Base-by-base conservation (phyloP, 2,329 filamentous ascomycete genomes). In the Phialophora chinensis region DNA sequence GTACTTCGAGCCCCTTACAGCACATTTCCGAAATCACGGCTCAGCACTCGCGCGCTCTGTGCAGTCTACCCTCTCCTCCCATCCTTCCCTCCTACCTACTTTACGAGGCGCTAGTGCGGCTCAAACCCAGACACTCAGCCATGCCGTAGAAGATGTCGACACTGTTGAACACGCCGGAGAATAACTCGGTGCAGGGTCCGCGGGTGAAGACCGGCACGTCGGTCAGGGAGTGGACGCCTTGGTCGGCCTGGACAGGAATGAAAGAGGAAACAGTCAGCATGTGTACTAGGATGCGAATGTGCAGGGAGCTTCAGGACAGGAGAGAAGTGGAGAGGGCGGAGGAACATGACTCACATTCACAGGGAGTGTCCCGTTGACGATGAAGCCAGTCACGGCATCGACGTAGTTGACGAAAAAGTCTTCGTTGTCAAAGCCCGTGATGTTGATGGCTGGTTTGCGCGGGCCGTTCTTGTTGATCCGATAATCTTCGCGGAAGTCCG, bases 401-500 rank as follows among this genome's bases (percentile, higher is more conserved):
- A 85, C 80, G 14, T 89, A 86, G 77, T 91, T 91, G 74, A 84
- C 91, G 73, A 87, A 90, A 78, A 86, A 87, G 70, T 90, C 87
- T 33, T 81, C 75, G 2, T 78, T 76, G 50, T 79, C 80, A 64
- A 84, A 79, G 42, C 80, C 82, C 0, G 84, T 82, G 47, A 84
- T 79, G 70, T 85, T 85, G 38, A 82, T 79, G 0, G 90, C 88
- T 0, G 90, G 86, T 7, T 77, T 74, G 35, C 92, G 86, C 0
- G 91, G 85, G 0, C 87, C 88, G 20, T 83, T 80, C 77, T 87
- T 87, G 80, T 88, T 88, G 14, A 94, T 87, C 70, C 84, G 84
- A 83, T 89, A 96, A 79, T 91, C 86, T 82, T 96, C 92, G 25
- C 90, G 85, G 73, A 84, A 87, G 77, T 96, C 92, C 0, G 92